Conservation (phyloP, 2,329 filamentous ascomycete species). For the Aspergillus quadricinctus region DNA sequence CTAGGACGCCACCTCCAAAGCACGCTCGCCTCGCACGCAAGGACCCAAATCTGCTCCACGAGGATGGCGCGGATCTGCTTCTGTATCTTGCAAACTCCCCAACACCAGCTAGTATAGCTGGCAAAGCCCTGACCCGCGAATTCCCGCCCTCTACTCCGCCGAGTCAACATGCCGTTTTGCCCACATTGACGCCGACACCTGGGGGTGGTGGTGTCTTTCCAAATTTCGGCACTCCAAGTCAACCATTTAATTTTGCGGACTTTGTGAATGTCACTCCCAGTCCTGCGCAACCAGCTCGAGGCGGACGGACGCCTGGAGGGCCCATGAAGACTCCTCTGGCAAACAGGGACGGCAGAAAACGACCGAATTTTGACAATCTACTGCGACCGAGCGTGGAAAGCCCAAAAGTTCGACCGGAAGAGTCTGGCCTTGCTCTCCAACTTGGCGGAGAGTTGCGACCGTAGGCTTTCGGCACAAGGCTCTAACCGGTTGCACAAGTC, state of each 20-base stretch:
- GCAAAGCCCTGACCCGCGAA: conserved; percentile 44
- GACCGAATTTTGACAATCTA: conserved; percentile 79
- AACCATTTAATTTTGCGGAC: conserved; percentile 89
- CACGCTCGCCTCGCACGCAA: conserved; percentile 48
- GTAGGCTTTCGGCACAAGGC: conserved; percentile 20
- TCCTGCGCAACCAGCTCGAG: conserved; percentile 82
- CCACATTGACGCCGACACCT: conserved; percentile 53
- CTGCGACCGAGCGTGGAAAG: conserved; percentile 51
- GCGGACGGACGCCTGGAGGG: conserved; percentile 52
- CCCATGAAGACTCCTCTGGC: conserved; percentile 64
- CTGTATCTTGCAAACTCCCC: conserved; percentile 88
- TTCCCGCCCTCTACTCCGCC: conserved; percentile 71
- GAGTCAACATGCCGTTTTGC: conserved; percentile 53
- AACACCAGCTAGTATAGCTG: conserved; percentile 65
- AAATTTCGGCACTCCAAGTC: conserved; percentile 70
- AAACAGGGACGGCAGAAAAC: conserved; percentile 64
- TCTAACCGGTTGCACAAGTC: neutral
- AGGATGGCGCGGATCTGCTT: conserved; percentile 76
- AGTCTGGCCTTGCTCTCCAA: conserved; percentile 58
- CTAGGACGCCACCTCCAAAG: conserved; percentile 70
- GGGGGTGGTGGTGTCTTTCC: conserved; percentile 71
- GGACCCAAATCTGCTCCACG: conserved; percentile 55
- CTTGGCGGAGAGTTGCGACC: conserved; percentile 61
- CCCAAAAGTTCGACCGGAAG: conserved; percentile 39
- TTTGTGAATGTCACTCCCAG: conserved; percentile 97